phyloP scores from a whole-genome alignment of 2,329 filamentous ascomycete species.

The Monilinia aucupariae region DNA sequence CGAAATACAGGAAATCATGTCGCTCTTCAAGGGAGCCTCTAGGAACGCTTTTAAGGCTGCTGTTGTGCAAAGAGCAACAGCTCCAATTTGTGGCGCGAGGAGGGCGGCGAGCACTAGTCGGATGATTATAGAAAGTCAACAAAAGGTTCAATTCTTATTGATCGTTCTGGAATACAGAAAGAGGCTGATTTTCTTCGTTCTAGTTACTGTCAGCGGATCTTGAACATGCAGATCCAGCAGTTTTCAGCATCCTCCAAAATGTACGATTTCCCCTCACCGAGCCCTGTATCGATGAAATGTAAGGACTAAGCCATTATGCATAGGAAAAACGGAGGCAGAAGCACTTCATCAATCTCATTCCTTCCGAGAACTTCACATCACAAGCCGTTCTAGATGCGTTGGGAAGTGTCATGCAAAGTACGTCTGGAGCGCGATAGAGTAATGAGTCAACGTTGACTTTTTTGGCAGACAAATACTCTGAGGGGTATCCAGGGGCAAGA shows the following conservation, averaged over 20 bases:
- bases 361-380: constrained; percentile 92
- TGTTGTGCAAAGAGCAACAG: constrained; percentile 22
- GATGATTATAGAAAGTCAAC: constrained; percentile 48
- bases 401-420: constrained; percentile 93
- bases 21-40: constrained; percentile 32
- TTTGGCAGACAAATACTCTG: constrained; percentile 83
- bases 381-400: constrained; percentile 87
- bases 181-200: constrained; percentile 20
- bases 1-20: constrained; percentile 27
- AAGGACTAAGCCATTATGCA: constrained; percentile 16
- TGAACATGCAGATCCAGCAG: constrained; percentile 76
- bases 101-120: constrained; percentile 26
- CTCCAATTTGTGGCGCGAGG: constrained; percentile 27
- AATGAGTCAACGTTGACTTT: constrained; percentile 38
- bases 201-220: constrained; percentile 77
- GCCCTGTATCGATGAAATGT: background rate
- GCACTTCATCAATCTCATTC: constrained; percentile 96
- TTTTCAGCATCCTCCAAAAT: constrained; percentile 88
- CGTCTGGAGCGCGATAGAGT: constrained; percentile 34
- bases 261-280: constrained; percentile 42
- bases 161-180: background rate
- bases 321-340: constrained; percentile 95
- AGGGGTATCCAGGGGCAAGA: constrained; percentile 91
- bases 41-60: constrained; percentile 26
- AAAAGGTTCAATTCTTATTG: constrained; percentile 43